phyloP scores from a whole-genome alignment of 2,329 filamentous ascomycete genomes.

The Hymenoscyphus infarciens region DNA sequence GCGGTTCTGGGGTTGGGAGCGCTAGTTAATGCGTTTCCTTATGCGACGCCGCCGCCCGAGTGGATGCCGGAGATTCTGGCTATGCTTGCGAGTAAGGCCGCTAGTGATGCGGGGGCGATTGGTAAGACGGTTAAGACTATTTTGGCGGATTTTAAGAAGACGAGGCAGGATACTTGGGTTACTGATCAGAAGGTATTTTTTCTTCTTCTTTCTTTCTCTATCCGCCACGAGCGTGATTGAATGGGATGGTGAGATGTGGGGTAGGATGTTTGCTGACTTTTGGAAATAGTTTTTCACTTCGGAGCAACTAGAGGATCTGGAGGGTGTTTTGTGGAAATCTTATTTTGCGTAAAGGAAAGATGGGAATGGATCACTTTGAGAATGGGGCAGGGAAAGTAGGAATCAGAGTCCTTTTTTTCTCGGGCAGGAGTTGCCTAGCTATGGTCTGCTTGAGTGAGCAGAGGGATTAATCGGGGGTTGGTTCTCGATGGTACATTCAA shows the following conservation, averaged over 20 bases:
- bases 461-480: no score
- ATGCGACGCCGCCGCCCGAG: constrained; percentile 81
- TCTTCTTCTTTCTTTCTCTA: constrained; percentile 18
- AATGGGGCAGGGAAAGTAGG: background rate
- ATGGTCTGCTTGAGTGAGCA: no score
- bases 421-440: background rate
- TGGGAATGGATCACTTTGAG: background rate
- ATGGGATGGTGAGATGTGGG: background rate
- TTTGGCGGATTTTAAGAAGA: constrained; percentile 98
- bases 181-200: constrained; percentile 86
- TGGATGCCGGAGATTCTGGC: constrained; percentile 96
- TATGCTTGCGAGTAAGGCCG: constrained; percentile 77
- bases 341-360: constrained; percentile 67
- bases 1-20: constrained; percentile 89
- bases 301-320: constrained; percentile 90
- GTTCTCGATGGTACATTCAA: no score
- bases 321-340: constrained; percentile 98
- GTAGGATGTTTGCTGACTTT: constrained; percentile 11
- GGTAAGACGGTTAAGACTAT: constrained; percentile 95
- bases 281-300: constrained; percentile 68
- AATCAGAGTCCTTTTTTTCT: background rate
- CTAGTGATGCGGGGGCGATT: constrained; percentile 84
- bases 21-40: constrained; percentile 92
- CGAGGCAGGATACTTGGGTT: constrained; percentile 95
- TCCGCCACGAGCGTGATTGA: constrained; percentile 14